Percentiles rank a stretch among this genome's conserved stretches.
phyloP scores from a whole-genome alignment of 768 basidiomycete species.

The Psilocybe cyanescens region DNA sequence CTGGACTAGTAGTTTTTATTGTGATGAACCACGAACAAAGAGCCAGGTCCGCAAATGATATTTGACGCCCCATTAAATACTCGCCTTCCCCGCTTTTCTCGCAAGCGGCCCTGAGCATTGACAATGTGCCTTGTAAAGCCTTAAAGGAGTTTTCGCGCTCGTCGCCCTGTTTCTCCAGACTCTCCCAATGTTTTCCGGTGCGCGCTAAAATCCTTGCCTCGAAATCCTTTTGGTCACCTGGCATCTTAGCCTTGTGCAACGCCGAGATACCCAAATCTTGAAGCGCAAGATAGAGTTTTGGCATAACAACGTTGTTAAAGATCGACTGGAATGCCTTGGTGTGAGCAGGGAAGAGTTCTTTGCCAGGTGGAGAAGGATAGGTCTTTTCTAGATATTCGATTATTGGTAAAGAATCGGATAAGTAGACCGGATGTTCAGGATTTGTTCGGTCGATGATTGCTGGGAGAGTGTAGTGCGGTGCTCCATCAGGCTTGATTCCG shows the following conservation, averaged over 20 bases:
- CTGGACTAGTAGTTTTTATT: constrained; percentile 26
- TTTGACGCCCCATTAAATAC: constrained; percentile 24
- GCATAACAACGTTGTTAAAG: constrained; percentile 23
- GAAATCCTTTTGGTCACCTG: constrained; percentile 22
- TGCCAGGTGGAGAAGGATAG: constrained; percentile 24
- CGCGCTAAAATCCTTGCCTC: constrained; percentile 19
- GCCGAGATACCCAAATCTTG: constrained; percentile 24
- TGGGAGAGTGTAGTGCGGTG: constrained; percentile 36
- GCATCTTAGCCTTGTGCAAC: constrained; percentile 26
- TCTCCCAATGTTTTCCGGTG: constrained; percentile 22
- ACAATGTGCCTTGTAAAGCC: constrained; percentile 23
- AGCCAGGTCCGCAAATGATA: constrained; percentile 30
- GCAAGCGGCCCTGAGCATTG: constrained; percentile 13
- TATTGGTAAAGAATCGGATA: constrained; percentile 39
- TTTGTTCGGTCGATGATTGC: constrained; percentile 31
- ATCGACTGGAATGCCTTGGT: constrained; percentile 26
- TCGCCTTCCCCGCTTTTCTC: constrained; percentile 14
- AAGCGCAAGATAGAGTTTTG: constrained; percentile 17
- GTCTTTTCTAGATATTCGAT: constrained; percentile 38
- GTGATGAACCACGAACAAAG: constrained; percentile 27
- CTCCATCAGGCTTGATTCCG: constrained; percentile 25
- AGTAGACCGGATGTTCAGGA: constrained; percentile 20
- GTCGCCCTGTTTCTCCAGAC: constrained; percentile 24
- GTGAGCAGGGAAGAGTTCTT: constrained; percentile 24
- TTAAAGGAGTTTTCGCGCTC: constrained; percentile 27